Base-by-base conservation (phyloP, 2,329 filamentous ascomycete species). In the Sarocladium oryzae region DNA sequence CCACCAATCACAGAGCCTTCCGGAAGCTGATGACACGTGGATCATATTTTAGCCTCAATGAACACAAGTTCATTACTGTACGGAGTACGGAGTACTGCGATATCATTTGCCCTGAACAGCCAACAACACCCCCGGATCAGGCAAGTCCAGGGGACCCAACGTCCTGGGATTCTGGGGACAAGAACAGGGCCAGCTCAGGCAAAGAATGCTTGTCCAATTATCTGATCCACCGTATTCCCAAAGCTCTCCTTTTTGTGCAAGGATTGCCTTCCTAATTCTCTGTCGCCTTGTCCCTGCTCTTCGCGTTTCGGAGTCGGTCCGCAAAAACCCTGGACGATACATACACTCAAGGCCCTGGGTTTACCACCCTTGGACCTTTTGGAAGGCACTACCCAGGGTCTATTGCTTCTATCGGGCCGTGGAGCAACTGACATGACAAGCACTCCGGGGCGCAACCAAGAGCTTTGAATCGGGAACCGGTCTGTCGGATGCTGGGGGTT, bases 361-460 rank as follows among this genome's bases (percentile, higher is more conserved):
- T n/a, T n/a, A n/a, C n/a, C 5, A 23, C 26, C 43, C 43, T 48
- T 24, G 24, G 28, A 26, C 43, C 24, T 48, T 21, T 15, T 32
- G 28, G 28, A 48, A 33, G 24, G 26, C n/a, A n/a, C n/a, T n/a
- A n/a, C n/a, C n/a, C 16, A 10, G 23, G 40, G 7, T 20, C 13
- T 6, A 20, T 48, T 48, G 26, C 24, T 48, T 43, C 40, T 43
- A 43, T 43, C 40, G 40, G 40, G 40, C 40, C 40, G 40, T 43
- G 28, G n/a, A n/a, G n/a, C n/a, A n/a, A n/a, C n/a, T n/a, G n/a
- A n/a, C n/a, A n/a, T n/a, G n/a, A n/a, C n/a, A n/a, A n/a, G n/a
- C n/a, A n/a, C n/a, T n/a, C n/a, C n/a, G n/a, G n/a, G n/a, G n/a
- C n/a, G n/a, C n/a, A n/a, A n/a, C n/a, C n/a, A n/a, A n/a, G n/a